Conservation (phyloP, 2,329 filamentous ascomycete species). For the Coniochaeta sp. region DNA sequence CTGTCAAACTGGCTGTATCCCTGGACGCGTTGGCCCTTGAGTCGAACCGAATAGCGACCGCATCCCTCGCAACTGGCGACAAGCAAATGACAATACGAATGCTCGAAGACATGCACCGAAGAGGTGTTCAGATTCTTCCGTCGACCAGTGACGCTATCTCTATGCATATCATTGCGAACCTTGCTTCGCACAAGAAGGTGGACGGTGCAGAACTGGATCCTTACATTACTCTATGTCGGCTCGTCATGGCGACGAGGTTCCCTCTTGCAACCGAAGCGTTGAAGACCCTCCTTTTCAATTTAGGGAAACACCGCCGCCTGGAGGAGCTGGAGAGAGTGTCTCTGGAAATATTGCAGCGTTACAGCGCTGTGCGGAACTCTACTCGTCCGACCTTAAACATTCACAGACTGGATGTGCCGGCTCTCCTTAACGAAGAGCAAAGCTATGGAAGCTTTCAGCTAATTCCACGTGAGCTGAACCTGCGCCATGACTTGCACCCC, state of each 20-base stretch:
- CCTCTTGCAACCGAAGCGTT: constrained; percentile 33
- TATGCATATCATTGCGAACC: constrained; percentile 18
- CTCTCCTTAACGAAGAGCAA: constrained; percentile 16
- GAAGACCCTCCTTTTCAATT: constrained; percentile 33
- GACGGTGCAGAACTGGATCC: constrained; percentile 17
- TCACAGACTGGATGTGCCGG: constrained; percentile 34
- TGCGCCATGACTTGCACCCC: constrained; percentile 35
- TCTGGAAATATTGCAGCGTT: constrained; percentile 33
- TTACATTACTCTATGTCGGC: constrained; percentile 24
- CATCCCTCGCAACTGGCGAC: constrained; percentile 19
- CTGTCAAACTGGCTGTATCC: constrained; percentile 29
- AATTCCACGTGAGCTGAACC: constrained; percentile 34
- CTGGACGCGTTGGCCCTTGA: constrained; percentile 18
- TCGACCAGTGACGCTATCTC: constrained; percentile 18
- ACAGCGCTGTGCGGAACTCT: constrained; percentile 18
- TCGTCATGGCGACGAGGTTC: constrained; percentile 29
- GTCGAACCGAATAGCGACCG: constrained; percentile 26
- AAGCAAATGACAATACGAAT: constrained; percentile 20
- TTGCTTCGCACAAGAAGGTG: constrained; percentile 16
- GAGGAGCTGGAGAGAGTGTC: constrained; percentile 36
- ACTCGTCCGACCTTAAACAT: constrained; percentile 30
- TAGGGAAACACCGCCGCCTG: constrained; percentile 35
- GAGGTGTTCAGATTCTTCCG: constrained; percentile 18
- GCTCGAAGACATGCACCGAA: constrained; percentile 28
- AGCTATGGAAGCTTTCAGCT: constrained; percentile 24